These are phyloP conservation scores for Cercospora sesami DNA, from an alignment of 2,329 filamentous ascomycete genomes.

Conservation along the genomic window DNA sequence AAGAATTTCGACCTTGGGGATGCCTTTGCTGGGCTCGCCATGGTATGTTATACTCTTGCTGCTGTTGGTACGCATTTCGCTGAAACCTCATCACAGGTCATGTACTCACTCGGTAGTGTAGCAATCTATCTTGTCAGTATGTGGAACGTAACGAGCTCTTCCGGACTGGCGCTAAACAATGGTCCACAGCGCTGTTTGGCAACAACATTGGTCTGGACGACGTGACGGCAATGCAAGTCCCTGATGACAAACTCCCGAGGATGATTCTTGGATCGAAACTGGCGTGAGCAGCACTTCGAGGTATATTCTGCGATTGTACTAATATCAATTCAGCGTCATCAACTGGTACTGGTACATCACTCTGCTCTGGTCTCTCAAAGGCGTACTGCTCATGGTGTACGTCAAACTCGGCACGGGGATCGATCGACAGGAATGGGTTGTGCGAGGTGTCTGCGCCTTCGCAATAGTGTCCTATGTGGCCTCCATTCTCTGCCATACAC, in stretches of 20 bases:
- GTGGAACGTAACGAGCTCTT: neutral
- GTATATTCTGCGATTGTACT: conserved; percentile 2
- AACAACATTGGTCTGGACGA: conserved; percentile 37
- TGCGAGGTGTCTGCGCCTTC: conserved; percentile 30
- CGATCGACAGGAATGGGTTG: conserved; percentile 32
- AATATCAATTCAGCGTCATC: conserved; percentile 20
- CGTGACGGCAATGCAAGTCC: conserved; percentile 33
- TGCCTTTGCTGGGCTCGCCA: conserved; percentile 20
- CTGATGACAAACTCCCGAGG: conserved; percentile 29
- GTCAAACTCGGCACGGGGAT: conserved; percentile 35
- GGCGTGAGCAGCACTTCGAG: conserved; percentile 13
- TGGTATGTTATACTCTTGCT: conserved; percentile 15
- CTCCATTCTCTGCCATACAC: conserved; percentile 36
- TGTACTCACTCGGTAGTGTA: conserved; percentile 22
- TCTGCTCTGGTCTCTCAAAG: conserved; percentile 40
- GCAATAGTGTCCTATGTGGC: conserved; percentile 34
- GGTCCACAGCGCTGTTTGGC: conserved; percentile 28
- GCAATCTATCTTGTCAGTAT: conserved; percentile 25
- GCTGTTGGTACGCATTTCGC: neutral
- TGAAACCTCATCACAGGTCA: neutral
- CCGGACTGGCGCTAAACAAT: neutral
- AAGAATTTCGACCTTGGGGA: conserved; percentile 23
- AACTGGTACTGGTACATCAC: conserved; percentile 42
- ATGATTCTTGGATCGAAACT: conserved; percentile 37
- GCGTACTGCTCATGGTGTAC: conserved; percentile 39